Evolutionary conservation across 2,329 filamentous ascomycete genomes (phyloP).

Genomic region (Ceratocystis ficicola): DNA sequence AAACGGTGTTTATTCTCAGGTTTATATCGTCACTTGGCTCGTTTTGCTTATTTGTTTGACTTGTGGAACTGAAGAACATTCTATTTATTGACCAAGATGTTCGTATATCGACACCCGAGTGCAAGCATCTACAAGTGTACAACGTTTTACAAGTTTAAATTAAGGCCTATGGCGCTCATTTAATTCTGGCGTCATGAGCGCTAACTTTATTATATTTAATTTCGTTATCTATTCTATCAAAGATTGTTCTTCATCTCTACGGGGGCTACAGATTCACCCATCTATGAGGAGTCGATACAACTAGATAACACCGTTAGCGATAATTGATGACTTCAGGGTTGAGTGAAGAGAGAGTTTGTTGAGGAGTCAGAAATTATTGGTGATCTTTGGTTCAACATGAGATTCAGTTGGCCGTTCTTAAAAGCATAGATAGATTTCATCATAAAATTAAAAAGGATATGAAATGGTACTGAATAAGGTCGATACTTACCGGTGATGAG

Average conservation of each 20-base stretch:
- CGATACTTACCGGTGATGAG: slow-evolving; percentile 12
- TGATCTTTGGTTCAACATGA: slow-evolving; percentile 20
- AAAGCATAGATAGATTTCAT: slow-evolving; percentile 44
- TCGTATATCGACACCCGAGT: too few relatives aligned
- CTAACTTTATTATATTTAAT: too few relatives aligned
- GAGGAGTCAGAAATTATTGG: slow-evolving; percentile 18
- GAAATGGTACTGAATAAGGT: background rate
- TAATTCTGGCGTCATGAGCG: too few relatives aligned
- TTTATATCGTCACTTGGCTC: slow-evolving; percentile 5
- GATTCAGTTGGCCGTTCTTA: slow-evolving; percentile 58
- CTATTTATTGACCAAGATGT: too few relatives aligned
- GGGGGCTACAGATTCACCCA: too few relatives aligned
- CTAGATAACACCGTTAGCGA: background rate
- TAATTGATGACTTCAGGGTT: background rate
- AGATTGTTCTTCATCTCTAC: too few relatives aligned
- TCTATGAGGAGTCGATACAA: background rate
- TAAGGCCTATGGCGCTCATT: too few relatives aligned
- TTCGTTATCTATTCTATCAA: too few relatives aligned
- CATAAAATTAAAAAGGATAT: slow-evolving; percentile 30
- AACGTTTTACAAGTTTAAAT: too few relatives aligned
- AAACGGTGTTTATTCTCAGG: slow-evolving; percentile 20
- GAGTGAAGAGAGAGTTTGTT: background rate
- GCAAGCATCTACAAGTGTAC: too few relatives aligned
- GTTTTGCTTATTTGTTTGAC: slow-evolving; percentile 14
- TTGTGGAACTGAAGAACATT: too few relatives aligned